Percentiles rank a stretch among this genome's conserved stretches.
Evolutionary conservation across 2,329 filamentous ascomycete genomes (phyloP).

Genomic region (Biscogniauxia marginata): DNA sequence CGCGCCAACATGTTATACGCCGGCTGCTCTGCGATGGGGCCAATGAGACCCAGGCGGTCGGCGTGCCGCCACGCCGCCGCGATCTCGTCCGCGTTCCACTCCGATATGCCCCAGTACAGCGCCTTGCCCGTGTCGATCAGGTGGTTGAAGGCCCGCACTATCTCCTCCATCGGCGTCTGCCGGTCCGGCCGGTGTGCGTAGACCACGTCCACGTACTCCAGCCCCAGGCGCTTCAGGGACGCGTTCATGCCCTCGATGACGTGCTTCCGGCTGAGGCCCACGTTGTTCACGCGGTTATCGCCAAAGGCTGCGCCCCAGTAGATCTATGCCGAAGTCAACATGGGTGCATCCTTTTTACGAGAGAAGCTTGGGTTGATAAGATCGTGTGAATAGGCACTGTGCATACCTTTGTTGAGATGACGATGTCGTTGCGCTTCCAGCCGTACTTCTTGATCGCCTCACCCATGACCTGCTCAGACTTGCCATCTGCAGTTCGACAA

Average conservation of each 20-base stretch:
- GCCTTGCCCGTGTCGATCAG: conserved; percentile 66
- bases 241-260: conserved; percentile 64
- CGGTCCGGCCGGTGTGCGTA: conserved; percentile 69
- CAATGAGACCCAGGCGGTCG: conserved; percentile 59
- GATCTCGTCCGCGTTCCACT: conserved; percentile 67
- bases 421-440: conserved; percentile 61
- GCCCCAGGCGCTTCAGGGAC: conserved; percentile 55
- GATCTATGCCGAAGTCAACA: conserved; percentile 41
- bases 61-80: conserved; percentile 60
- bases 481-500: conserved; percentile 42
- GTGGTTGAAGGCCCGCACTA: conserved; percentile 68
- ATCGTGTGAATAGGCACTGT: not conserved
- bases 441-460: conserved; percentile 58
- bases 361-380: not conserved
- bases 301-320: conserved; percentile 64
- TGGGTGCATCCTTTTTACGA: not conserved
- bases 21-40: conserved; percentile 66
- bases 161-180: conserved; percentile 68
- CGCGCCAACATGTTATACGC: conserved; percentile 64
- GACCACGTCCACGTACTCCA: conserved; percentile 65
- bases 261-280: conserved; percentile 67
- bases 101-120: conserved; percentile 70
- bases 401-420: conserved; percentile 60
- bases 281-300: conserved; percentile 63
- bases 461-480: conserved; percentile 64